Evolutionary conservation across 2,329 filamentous ascomycete genomes (phyloP), one percentile per base, ranked within the genome.

Genomic region (Aspergillus sclerotialis): DNA sequence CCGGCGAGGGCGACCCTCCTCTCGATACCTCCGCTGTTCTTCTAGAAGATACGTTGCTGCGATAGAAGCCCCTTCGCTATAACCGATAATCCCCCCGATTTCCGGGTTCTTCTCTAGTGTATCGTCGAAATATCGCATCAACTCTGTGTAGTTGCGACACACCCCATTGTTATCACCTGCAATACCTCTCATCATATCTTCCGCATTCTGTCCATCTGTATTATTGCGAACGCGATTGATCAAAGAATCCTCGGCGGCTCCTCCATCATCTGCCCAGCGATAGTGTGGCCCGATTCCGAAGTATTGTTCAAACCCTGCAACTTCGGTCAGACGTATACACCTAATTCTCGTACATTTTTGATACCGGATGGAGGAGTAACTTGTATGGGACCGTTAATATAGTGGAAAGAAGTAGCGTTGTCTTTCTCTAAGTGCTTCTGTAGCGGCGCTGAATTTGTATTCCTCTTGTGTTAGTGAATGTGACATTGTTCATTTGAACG

Each of bases 21-120:
- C 32, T 19, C 35, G 38, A 5, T 34, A 25, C 28, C 42, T 35
- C 14, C 40, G 32, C 15, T 38, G 24, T 28, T 52, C 49, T 21
- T 53, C 49, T 2, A 50, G 34, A 8, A 54, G 31, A 14, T 51
- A 40, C 6, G 45, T 45, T 9, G 47, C 47, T 1, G 45, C 51
- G 7, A 53, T 40, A 11, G 42, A 37, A 5, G 43, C 50, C 15
- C 52, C 52, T 31, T 53, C 49, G 3, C 45, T 49, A 28, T 46
- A 54, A 4, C 49, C 52, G 12, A 55, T 44, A 11, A 54, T 36
- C 6, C 49, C 52, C 12, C 44, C 47, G 12, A 53, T 46, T 0
- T 48, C 46, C 3, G 17, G n/a, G 14, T 52, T 43, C 8, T 18
- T 31, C 9, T 52, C 43, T 12, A 54, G 25, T 5, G 42, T 37